Conservation (phyloP, 148 eudicot genomes). For the Camellia granthamiana region DNA sequence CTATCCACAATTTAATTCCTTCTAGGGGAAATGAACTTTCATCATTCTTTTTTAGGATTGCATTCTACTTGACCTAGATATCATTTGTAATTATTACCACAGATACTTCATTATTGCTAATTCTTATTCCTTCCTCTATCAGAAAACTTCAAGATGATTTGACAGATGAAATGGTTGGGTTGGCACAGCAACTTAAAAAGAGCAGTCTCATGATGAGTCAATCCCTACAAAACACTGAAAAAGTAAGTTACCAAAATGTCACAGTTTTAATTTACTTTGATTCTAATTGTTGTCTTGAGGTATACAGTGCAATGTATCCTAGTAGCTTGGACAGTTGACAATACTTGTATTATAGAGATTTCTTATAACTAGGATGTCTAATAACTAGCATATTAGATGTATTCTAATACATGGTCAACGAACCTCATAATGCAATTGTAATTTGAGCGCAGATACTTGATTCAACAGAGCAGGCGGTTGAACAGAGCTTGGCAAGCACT, state of each 20-base stretch:
- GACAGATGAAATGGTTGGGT: conserved; percentile 94
- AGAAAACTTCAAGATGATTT: conserved; percentile 97
- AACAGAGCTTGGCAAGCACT: conserved; percentile 90
- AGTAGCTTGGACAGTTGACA: too few species aligned
- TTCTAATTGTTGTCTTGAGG: not conserved
- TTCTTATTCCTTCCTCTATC: conserved; percentile 21
- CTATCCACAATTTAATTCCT: too few species aligned
- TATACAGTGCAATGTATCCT: not conserved
- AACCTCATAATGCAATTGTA: not conserved
- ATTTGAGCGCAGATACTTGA: conserved; percentile 66
- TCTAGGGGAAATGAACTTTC: too few species aligned
- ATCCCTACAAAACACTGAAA: conserved; percentile 77
- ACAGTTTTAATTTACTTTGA: not conserved
- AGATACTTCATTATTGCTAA: not conserved
- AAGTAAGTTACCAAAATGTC: conserved; percentile 40
- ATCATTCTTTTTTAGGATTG: too few species aligned
- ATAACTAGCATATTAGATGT: not conserved
- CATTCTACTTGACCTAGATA: too few species aligned
- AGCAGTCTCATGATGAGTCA: conserved; percentile 79
- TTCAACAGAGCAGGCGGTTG: conserved; percentile 94
- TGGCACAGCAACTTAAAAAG: conserved; percentile 88
- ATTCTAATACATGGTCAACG: not conserved
- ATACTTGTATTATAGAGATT: not conserved
- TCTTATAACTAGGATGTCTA: too few species aligned
- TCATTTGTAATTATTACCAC: not conserved